Base-by-base conservation (phyloP, 257 asterid species). In the Gentiana dahurica region DNA sequence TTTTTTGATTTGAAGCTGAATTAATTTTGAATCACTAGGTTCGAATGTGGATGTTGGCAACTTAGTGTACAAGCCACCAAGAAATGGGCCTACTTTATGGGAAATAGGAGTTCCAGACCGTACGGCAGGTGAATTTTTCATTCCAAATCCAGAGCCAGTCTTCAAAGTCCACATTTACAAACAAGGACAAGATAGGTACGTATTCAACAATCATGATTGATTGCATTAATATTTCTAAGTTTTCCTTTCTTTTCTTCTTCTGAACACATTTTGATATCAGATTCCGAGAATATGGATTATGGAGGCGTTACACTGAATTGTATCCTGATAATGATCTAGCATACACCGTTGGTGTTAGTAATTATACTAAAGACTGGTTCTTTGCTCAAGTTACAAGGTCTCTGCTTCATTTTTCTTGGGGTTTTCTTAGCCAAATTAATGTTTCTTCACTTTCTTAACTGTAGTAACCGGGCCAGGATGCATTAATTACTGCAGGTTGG, bases 21-120 rank as follows among this genome's bases (percentile, higher is more conserved):
- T 24, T 24, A 24, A 24, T 24, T 24, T 24, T 24, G 24, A 24
- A 24, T 24, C 24, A 24, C 24, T 12, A 41, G 65, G 57, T n/a
- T 6, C 13, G 2, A 37, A 57, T 2, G 12, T 6, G 8, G 41
- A 12, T 7, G 12, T 61, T 1, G 53, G 58, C 9, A 8, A 62
- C 39, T 60, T 77, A 33, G 65, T 81, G 47, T 83, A 76, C 44
- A 55, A 77, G 13, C 71, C 84, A 60, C 93, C 89, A 1, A 68
- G 87, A 65, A 51, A 46, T 3, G 82, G 87, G 45, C 61, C 79
- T 0, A 86, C 95, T 0, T 36, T 86, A 41, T 83, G 95, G 95
- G 94, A 83, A 71, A 83, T 83, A 1, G 94, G 95, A 46, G 37
- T 73, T 47, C 85, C 89, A 5, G 89, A 81, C 54, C 79, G 85